Evolutionary conservation across 1,284 basidiomycete genomes (phyloP).

Genomic region (Moesziomyces sp.): DNA sequence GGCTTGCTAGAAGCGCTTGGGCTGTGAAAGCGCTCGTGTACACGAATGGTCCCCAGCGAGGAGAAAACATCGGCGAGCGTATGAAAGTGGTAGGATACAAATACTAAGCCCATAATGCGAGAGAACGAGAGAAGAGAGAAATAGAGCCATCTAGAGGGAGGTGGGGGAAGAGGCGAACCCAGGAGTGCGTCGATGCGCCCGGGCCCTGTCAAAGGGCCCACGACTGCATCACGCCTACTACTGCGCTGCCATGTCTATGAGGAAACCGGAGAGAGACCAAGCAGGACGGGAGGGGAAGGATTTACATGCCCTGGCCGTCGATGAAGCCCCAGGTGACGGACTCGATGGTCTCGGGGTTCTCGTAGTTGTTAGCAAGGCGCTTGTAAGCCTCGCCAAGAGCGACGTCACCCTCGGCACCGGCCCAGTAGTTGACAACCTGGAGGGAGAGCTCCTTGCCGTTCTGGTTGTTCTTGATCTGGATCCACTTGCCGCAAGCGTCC

Average conservation of each 20-base stretch:
- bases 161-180: constrained; percentile 5
- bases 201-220: constrained; percentile 4
- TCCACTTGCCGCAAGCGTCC: constrained; percentile 54
- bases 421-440: constrained; percentile 45
- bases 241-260: constrained; percentile 22
- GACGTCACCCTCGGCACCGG: constrained; percentile 38
- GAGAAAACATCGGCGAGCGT: constrained; percentile 51
- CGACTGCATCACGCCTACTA: constrained; percentile 21
- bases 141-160: constrained; percentile 16
- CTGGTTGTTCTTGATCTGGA: constrained; percentile 55
- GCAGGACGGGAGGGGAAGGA: not conserved
- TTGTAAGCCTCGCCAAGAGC: constrained; percentile 51
- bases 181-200: constrained; percentile 9
- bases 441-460: constrained; percentile 57
- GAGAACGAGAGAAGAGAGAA: constrained; percentile 7
- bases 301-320: constrained; percentile 51
- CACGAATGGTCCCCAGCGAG: constrained; percentile 45
- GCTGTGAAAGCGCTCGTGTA: constrained; percentile 33
- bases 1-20: constrained; percentile 17
- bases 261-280: not conserved
- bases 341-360: constrained; percentile 44
- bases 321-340: constrained; percentile 58
- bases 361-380: constrained; percentile 41
- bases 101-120: constrained; percentile 36
- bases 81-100: constrained; percentile 18